Evolutionary conservation across 805 yeast species (phyloP), one percentile per base, ranked within the genome.

Genomic region (Wickerhamia fluorescens): DNA sequence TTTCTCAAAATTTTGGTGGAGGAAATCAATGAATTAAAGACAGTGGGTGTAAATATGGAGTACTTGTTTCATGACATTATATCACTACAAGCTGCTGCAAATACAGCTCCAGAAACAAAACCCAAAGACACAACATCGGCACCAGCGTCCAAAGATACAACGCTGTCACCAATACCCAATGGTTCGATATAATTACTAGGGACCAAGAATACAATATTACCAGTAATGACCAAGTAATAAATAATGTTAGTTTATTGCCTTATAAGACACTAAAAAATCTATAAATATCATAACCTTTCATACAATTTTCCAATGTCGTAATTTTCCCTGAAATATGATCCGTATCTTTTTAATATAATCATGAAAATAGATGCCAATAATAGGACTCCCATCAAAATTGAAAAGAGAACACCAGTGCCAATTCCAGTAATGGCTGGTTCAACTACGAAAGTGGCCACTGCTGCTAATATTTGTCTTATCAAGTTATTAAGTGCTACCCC

Each of bases 401-500:
- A 64, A 40, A 72, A 77, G 32, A 83, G 58, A 40, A 81, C 74
- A 0, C 95, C 95, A 2, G 71, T 58, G 0, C 86, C 85, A 47
- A 85, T 61, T 1, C 83, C 86, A 3, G 48, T 44, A 11, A 78
- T 57, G 45, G 82, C 59, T 0, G 94, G 94, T 23, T 78, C 86
- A 1, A 82, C 73, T 6, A 78, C 64, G 49, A 85, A 86, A 2
- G 87, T 75, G 7, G 85, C 88, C 2, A 67, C 63, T 0, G 94
- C 84, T 1, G 94, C 94, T 35, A 81, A 57, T 2, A 74, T 57
- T 65, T 76, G 81, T 42, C 95, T 66, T 12, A 79, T 62, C 32
- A 85, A 66, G 47, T 85, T 86, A 45, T 82, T 85, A 28, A 86
- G 51, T 0, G 95, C 94, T 27, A 85, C 83, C 1, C 94, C 95